Evolutionary conservation across 1,284 basidiomycete genomes (phyloP), one percentile per base, ranked within the genome.

Genomic region (Moniliophthora roreri): DNA sequence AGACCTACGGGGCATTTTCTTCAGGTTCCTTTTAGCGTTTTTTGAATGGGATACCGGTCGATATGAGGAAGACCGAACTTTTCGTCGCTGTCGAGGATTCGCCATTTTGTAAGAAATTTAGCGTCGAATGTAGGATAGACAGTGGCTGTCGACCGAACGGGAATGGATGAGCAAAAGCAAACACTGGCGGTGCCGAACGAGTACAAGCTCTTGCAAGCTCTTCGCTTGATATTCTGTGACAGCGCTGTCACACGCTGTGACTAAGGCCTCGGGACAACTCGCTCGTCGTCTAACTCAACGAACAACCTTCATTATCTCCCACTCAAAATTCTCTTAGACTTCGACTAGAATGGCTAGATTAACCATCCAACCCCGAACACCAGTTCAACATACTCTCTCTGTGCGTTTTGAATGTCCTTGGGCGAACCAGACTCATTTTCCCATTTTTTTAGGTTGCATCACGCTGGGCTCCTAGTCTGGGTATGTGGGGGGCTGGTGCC

Each of bases 31-130:
- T 63, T 88, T 85, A 36, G 85, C 86, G 63, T 79, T 78, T 51
- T 76, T 77, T 16, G 89, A 87, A 59, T 87, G 85, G 41, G 84
- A 85, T 49, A 93, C 80, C 16, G 86, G 74, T 59, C 74, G 82
- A 66, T 93, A 79, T 8, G 82, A 75, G 20, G 83, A 81, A 45
- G 91, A 93, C 34, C 87, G 84, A 48, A 80, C 67, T 73, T 95
- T 95, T 58, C 87, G 80, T 57, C 91, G 80, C 72, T 97, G 95
- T 55, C 94, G 84, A 61, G 95, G 95, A 69, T 96, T 97, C 51
- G 89, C 93, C 95, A 98, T 97, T 32, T 32, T 32, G 28, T 32
- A 11, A 32, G 6, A 32, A 11, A 11, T 32, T 58, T 40, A 35
- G 34, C 18, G 42, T 26, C 20, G 40, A 23, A 16, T 40, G 41